Conservation (phyloP, 2,329 filamentous ascomycete genomes). For the Nectriaceae sp. region DNA sequence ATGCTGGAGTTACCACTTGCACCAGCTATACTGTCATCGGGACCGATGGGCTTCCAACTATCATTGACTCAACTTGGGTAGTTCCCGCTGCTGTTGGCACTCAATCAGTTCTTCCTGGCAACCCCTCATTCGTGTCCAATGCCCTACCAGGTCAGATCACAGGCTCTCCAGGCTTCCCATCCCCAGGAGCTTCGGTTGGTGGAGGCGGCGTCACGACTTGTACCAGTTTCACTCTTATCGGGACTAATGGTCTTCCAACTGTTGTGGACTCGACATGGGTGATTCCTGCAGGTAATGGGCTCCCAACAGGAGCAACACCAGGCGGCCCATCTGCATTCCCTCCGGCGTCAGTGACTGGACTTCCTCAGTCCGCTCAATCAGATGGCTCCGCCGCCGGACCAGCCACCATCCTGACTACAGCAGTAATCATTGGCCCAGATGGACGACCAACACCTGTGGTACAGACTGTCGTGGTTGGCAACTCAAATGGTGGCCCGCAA, state of each 20-base stretch:
- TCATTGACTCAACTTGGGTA: background rate
- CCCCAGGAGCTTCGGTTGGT: conserved; percentile 1
- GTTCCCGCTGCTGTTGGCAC: conserved; percentile 4
- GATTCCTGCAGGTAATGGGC: conserved; percentile 21
- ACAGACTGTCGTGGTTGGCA: conserved; percentile 34
- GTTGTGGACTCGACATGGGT: conserved; percentile 34
- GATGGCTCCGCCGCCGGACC: conserved; percentile 13
- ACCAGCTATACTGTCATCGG: conserved; percentile 2
- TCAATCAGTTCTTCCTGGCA: background rate
- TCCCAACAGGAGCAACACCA: conserved; percentile 20
- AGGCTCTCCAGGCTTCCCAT: conserved; percentile 8
- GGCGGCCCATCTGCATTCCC: conserved; percentile 17
- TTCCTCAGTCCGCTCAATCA: conserved; percentile 10
- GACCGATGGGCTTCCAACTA: background rate
- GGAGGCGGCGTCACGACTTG: conserved; percentile 28
- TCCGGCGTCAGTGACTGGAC: conserved; percentile 7
- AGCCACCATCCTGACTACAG: conserved; percentile 33
- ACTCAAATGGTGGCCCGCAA: conserved; percentile 16
- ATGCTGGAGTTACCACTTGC: background rate
- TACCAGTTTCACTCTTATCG: conserved; percentile 31
- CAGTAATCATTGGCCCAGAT: conserved; percentile 33
- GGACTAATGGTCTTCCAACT: conserved; percentile 31
- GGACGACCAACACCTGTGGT: conserved; percentile 34
- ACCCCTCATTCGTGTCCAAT: conserved; percentile 24
- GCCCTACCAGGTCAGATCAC: conserved; percentile 24